phyloP scores from a whole-genome alignment of 1,284 basidiomycete species.

The Agroathelia rolfsii region DNA sequence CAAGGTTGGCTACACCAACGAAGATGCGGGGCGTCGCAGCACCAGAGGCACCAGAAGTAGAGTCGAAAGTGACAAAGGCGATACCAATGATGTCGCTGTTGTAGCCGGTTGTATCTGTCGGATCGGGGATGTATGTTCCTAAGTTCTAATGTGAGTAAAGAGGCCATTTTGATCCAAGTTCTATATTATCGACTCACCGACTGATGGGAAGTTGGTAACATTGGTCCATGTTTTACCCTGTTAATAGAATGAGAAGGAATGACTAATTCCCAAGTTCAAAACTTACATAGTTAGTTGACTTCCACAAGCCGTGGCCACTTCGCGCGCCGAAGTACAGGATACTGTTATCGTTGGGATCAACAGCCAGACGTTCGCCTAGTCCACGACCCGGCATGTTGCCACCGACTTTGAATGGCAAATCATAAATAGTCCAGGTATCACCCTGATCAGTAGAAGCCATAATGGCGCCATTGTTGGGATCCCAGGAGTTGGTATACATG shows the following conservation, averaged over 20 bases:
- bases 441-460: slow-evolving; percentile 53
- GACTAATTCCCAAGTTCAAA: too few species aligned
- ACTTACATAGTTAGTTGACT: slow-evolving; percentile 50
- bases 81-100: slow-evolving; percentile 47
- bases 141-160: neutral
- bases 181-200: slow-evolving; percentile 36
- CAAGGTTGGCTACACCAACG: slow-evolving; percentile 51
- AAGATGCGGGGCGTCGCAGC: slow-evolving; percentile 53
- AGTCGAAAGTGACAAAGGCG: slow-evolving; percentile 59
- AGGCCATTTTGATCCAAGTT: neutral
- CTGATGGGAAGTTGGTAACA: slow-evolving; percentile 44
- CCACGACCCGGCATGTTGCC: slow-evolving; percentile 66
- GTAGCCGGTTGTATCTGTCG: slow-evolving; percentile 44
- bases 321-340: slow-evolving; percentile 54
- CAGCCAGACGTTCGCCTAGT: slow-evolving; percentile 42
- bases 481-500: slow-evolving; percentile 60
- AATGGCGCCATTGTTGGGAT: slow-evolving; percentile 56
- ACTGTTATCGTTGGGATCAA: slow-evolving; percentile 53
- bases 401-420: slow-evolving; percentile 52
- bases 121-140: slow-evolving; percentile 49
- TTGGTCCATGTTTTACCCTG: slow-evolving; percentile 46
- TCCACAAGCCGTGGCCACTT: slow-evolving; percentile 55
- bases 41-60: slow-evolving; percentile 43
- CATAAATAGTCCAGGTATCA: slow-evolving; percentile 37
- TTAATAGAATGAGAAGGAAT: too few species aligned